A percentile compares a stretch with the other conserved stretches of the same genome.
These are phyloP conservation scores for Talaromyces piceae DNA, from an alignment of 2,329 filamentous ascomycete genomes.

Conservation along the genomic window DNA sequence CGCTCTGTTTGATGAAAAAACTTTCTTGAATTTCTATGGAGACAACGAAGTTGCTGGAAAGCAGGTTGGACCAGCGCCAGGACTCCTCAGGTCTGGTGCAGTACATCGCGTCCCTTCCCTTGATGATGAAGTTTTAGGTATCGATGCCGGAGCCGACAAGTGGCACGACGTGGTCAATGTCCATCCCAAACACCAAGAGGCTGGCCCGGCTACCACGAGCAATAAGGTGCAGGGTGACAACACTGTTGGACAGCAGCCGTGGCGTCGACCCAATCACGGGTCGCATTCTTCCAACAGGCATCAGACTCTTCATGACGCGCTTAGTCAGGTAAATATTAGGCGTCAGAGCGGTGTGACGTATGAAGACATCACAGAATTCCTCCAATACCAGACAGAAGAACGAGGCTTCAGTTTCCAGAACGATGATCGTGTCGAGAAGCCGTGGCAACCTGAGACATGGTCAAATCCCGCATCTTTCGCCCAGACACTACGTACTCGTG, in stretches of 20 bases:
- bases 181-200: not conserved
- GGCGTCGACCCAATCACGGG: constrained; percentile 4
- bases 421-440: not conserved
- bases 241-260: not conserved
- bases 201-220: not conserved
- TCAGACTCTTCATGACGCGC: constrained; percentile 10
- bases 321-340: constrained; percentile 4
- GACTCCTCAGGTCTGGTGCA: not conserved
- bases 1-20: not conserved
- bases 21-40: not conserved
- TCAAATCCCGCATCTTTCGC: not conserved
- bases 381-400: not conserved
- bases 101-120: not conserved
- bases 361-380: constrained; percentile 4
- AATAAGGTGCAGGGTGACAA: not conserved
- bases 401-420: not conserved
- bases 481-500: constrained; percentile 1
- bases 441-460: constrained; percentile 12
- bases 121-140: not conserved
- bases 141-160: not conserved
- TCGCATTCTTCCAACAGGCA: constrained; percentile 9
- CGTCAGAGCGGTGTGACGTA: constrained; percentile 4
- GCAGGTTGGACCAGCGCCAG: not conserved
- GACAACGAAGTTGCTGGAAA: not conserved
- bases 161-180: not conserved